Evolutionary conservation across 176 grass and related monocot species (phyloP).

Genomic region (Oryza glumipatula): DNA sequence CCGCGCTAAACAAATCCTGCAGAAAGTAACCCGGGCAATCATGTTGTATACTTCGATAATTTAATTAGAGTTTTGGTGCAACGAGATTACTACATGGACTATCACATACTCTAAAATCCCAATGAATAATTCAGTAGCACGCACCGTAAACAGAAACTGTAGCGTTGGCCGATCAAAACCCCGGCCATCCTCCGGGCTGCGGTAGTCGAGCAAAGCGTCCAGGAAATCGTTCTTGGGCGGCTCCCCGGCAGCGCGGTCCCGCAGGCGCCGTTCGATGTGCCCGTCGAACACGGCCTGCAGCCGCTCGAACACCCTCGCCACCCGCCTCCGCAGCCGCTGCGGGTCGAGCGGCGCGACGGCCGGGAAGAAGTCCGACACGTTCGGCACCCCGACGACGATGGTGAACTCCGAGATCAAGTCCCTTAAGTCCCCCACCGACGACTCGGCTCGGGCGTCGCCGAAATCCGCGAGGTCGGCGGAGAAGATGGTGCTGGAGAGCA

Average conservation of each 20-base stretch:
- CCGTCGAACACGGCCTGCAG: not conserved
- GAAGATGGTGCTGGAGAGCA: slow-evolving; percentile 53
- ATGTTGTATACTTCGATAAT: not conserved
- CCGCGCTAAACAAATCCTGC: slow-evolving; percentile 53
- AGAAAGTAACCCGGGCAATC: not conserved
- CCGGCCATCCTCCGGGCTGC: slow-evolving; percentile 21
- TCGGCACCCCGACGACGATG: slow-evolving; percentile 17
- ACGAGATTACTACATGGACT: not conserved
- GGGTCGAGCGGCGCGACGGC: slow-evolving; percentile 28
- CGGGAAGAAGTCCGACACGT: slow-evolving; percentile 55
- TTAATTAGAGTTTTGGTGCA: too few species aligned
- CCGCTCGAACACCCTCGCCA: not conserved
- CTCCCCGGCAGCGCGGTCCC: not conserved
- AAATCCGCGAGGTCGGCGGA: slow-evolving; percentile 49
- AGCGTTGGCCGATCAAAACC: slow-evolving; percentile 34
- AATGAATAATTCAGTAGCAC: too few species aligned
- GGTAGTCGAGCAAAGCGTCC: slow-evolving; percentile 38
- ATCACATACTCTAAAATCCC: not conserved
- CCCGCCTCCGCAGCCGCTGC: slow-evolving; percentile 23
- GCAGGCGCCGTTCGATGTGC: slow-evolving; percentile 27
- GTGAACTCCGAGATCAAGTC: slow-evolving; percentile 33
- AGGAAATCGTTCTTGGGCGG: slow-evolving; percentile 44
- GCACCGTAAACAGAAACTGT: slow-evolving; percentile 29
- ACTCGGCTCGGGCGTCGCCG: not conserved
- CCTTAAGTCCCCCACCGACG: slow-evolving; percentile 30